phyloP scores from a whole-genome alignment of 1,284 basidiomycete species.

The Coniferiporia weirii region DNA sequence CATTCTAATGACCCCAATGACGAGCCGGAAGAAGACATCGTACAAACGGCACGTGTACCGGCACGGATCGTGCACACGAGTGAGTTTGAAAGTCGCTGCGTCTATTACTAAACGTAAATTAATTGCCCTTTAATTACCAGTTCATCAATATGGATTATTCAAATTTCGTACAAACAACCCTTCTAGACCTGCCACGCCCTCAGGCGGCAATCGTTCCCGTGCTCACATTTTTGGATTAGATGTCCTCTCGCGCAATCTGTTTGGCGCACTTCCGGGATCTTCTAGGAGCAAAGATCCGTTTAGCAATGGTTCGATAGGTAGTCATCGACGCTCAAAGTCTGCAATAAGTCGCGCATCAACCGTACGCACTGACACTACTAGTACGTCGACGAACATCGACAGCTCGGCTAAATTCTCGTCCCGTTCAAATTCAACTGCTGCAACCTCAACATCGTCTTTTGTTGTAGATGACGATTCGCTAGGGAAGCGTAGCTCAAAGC shows the following conservation, averaged over 20 bases:
- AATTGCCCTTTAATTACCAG: conserved; percentile 35
- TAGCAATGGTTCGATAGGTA: conserved; percentile 54
- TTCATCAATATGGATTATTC: conserved; percentile 83
- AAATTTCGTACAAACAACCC: conserved; percentile 72
- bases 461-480: conserved; percentile 53
- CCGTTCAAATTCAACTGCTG: conserved; percentile 57
- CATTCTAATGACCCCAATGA: conserved; percentile 67
- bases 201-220: conserved; percentile 58
- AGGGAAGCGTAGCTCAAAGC: conserved; percentile 41
- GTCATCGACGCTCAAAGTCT: conserved; percentile 61
- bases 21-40: conserved; percentile 73
- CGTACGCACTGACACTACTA: conserved; percentile 41
- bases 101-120: neutral
- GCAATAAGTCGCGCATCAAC: conserved; percentile 62
- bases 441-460: conserved; percentile 49
- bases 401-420: conserved; percentile 67
- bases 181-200: conserved; percentile 78
- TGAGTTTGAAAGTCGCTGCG: conserved; percentile 32
- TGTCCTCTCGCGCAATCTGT: conserved; percentile 75
- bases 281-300: conserved; percentile 53
- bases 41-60: conserved; percentile 70
- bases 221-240: conserved; percentile 82
- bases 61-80: conserved; percentile 75
- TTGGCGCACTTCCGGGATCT: conserved; percentile 55
- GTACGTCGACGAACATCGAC: conserved; percentile 57